phyloP scores from a whole-genome alignment of 163 green algal species.

The Trebouxiophyceae sp. region DNA sequence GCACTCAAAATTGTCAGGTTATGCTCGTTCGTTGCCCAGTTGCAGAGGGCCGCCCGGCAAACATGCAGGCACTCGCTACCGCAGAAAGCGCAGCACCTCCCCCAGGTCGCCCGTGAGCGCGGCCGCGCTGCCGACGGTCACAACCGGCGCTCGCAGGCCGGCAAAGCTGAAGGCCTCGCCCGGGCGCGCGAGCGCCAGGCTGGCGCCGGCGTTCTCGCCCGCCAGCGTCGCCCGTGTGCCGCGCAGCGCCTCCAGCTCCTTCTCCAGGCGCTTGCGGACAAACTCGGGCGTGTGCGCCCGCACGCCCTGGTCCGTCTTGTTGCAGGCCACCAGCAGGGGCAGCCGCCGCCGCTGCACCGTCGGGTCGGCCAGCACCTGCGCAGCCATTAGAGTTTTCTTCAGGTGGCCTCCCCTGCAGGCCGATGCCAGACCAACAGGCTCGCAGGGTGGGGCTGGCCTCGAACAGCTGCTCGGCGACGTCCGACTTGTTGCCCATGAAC shows the following conservation, averaged over 20 bases:
- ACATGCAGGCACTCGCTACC: too few species aligned
- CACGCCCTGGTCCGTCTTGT: conserved; percentile 70
- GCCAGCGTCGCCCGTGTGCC: not conserved
- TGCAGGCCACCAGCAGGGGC: conserved; percentile 72
- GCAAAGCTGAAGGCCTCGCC: not conserved
- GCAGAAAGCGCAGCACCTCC: not conserved
- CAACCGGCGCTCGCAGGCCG: not conserved
- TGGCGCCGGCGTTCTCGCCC: not conserved
- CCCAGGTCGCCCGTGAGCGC: not conserved
- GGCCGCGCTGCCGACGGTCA: not conserved
- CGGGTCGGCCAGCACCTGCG: conserved; percentile 32
- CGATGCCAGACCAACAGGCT: too few species aligned
- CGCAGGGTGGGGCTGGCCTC: not conserved
- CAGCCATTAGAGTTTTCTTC: not conserved
- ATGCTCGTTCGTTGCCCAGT: too few species aligned
- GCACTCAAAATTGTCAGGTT: too few species aligned
- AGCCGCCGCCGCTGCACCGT: conserved; percentile 33
- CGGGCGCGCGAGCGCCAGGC: not conserved
- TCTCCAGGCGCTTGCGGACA: conserved; percentile 68
- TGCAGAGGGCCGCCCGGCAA: too few species aligned
- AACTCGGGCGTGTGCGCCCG: conserved; percentile 71
- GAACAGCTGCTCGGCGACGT: conserved; percentile 40
- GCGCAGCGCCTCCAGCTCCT: conserved; percentile 45
- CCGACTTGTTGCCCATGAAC: conserved; percentile 48
- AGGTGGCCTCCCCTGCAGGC: not conserved